Evolutionary conservation across 2,329 filamentous ascomycete genomes (phyloP).

Genomic region (Aspergillus caelatus): DNA sequence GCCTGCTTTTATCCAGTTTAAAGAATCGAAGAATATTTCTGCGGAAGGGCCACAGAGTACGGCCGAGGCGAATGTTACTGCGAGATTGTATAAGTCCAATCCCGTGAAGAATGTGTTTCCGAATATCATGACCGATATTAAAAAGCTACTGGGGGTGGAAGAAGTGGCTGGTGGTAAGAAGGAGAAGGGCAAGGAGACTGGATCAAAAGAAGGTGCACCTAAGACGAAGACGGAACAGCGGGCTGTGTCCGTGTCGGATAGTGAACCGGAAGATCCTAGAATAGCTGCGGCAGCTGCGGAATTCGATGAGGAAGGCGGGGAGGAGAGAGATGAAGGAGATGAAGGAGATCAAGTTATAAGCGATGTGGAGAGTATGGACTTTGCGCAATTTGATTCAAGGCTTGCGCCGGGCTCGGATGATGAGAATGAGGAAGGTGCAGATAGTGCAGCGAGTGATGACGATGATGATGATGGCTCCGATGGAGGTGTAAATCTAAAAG

Average conservation of each 20-base stretch:
- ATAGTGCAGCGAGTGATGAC: conserved; percentile 20
- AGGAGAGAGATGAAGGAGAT: conserved; percentile 19
- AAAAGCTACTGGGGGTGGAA: conserved; percentile 41
- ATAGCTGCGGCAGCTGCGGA: conserved; percentile 12
- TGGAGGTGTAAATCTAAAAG: conserved; percentile 5
- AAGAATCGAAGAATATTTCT: conserved; percentile 40
- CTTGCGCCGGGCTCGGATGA: conserved; percentile 36
- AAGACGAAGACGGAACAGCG: background rate
- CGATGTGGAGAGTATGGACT: conserved; percentile 31
- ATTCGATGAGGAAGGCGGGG: conserved; percentile 15
- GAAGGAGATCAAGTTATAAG: conserved; percentile 23
- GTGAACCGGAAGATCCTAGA: background rate
- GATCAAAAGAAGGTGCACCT: background rate
- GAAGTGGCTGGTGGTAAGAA: conserved; percentile 24
- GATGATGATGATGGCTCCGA: conserved; percentile 21
- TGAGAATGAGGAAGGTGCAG: conserved; percentile 27
- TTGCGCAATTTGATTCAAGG: conserved; percentile 36
- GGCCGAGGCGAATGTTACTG: conserved; percentile 60
- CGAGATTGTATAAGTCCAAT: conserved; percentile 62
- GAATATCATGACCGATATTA: conserved; percentile 47
- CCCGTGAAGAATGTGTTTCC: conserved; percentile 60
- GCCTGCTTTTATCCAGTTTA: conserved; percentile 49
- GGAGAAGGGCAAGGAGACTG: conserved; percentile 6
- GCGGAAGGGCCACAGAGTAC: conserved; percentile 44
- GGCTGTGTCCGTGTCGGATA: conserved; percentile 1